Evolutionary conservation across 345 rosid genomes (phyloP).

Genomic region (Eucalyptus sideroxylon): DNA sequence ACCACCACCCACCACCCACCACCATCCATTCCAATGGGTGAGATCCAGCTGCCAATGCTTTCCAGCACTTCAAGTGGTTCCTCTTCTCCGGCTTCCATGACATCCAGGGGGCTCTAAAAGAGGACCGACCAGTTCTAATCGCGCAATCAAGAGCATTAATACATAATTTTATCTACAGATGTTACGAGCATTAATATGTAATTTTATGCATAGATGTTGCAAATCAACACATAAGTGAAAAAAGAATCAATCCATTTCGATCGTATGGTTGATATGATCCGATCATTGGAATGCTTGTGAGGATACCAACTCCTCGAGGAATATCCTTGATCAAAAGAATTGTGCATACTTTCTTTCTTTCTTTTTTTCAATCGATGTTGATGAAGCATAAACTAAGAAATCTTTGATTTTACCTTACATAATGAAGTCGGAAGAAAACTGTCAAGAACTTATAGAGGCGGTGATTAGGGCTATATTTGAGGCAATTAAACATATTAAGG

Average conservation of each 20-base stretch:
- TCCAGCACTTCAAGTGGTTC: not conserved
- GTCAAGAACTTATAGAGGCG: not conserved
- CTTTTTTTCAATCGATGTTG: not conserved
- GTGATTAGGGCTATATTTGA: not conserved
- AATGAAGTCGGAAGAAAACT: not conserved
- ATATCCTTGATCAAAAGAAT: fast-evolving
- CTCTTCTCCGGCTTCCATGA: not conserved
- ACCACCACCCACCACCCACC: not conserved
- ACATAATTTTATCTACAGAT: not conserved
- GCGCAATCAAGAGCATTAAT: not conserved
- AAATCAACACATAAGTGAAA: not conserved
- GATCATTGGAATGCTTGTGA: not conserved
- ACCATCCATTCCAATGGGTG: not conserved
- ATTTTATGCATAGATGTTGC: not conserved
- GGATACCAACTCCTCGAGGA: fast-evolving
- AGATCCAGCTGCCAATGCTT: not conserved
- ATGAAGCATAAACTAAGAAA: not conserved
- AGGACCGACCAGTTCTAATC: not conserved
- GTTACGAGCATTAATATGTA: not conserved
- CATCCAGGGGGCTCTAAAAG: not conserved
- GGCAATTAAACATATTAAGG: not conserved
- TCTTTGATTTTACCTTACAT: not conserved
- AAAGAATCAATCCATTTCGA: not conserved
- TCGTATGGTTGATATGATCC: fast-evolving
- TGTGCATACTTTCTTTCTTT: not conserved